Conservation (phyloP, 495 filamentous ascomycete genomes). For the Aspergillus kassunensis region DNA sequence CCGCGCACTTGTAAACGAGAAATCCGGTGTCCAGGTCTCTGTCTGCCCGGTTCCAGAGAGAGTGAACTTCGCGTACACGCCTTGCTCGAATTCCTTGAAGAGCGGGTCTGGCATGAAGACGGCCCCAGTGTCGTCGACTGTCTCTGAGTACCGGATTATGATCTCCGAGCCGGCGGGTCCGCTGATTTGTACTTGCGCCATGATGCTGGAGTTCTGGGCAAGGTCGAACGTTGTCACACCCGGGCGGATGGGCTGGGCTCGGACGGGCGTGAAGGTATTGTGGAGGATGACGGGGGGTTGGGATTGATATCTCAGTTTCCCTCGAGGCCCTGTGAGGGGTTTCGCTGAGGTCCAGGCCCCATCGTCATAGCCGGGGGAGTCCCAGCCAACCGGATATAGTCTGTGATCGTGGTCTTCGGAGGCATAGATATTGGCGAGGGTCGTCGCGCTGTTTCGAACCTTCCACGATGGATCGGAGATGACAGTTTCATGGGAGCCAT, state of each 20-base stretch:
- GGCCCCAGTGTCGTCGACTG: conserved; percentile 20
- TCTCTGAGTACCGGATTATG: conserved; percentile 25
- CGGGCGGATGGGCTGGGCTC: conserved; percentile 8
- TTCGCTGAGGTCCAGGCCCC: conserved; percentile 18
- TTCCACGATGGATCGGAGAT: conserved; percentile 27
- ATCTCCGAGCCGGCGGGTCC: conserved; percentile 22
- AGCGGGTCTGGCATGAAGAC: conserved; percentile 30
- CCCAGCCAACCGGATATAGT: conserved; percentile 23
- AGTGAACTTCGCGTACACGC: conserved; percentile 22
- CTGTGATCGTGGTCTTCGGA: conserved; percentile 26
- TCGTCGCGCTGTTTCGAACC: conserved; percentile 25
- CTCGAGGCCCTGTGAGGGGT: conserved; percentile 26
- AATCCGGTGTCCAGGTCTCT: conserved; percentile 28
- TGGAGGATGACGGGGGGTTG: conserved; percentile 28
- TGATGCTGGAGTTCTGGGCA: conserved; percentile 25
- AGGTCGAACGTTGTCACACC: conserved; percentile 23
- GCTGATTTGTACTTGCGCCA: conserved; percentile 18
- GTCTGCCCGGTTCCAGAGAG: conserved; percentile 21
- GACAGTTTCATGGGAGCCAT: conserved; percentile 17
- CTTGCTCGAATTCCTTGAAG: conserved; percentile 28
- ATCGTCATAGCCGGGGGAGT: conserved; percentile 16
- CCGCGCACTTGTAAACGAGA: conserved; percentile 28
- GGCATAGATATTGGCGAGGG: conserved; percentile 28
- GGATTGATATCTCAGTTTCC: conserved; percentile 23
- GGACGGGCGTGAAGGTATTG: conserved; percentile 23